These are phyloP conservation scores for Astrocystis sublimbata DNA, from an alignment of 495 filamentous ascomycete genomes.

Conservation along the genomic window DNA sequence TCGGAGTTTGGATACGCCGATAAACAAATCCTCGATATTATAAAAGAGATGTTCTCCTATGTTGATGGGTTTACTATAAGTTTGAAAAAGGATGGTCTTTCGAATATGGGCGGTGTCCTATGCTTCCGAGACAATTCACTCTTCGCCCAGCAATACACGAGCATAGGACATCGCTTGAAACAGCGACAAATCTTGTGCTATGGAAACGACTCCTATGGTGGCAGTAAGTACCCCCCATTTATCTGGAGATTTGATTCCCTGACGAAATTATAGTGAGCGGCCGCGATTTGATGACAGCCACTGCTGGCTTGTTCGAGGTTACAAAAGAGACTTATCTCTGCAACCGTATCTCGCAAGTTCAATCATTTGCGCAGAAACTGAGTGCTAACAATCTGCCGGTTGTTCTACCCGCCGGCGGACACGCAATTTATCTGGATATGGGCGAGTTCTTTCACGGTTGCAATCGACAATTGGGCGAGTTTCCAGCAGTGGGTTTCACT, in stretches of 20 bases:
- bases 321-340: slow-evolving; percentile 15
- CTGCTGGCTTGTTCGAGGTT: slow-evolving; percentile 10
- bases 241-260: neutral
- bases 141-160: slow-evolving; percentile 6
- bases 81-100: slow-evolving; percentile 18
- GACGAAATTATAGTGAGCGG: slow-evolving; percentile 4
- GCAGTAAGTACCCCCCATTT: neutral
- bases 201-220: slow-evolving; percentile 19
- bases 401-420: slow-evolving; percentile 3
- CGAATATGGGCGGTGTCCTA: slow-evolving; percentile 17
- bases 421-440: slow-evolving; percentile 16
- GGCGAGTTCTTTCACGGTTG: slow-evolving; percentile 12
- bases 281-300: slow-evolving; percentile 11
- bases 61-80: slow-evolving; percentile 15
- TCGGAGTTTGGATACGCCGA: slow-evolving; percentile 8
- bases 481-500: slow-evolving; percentile 10
- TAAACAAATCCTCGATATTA: slow-evolving; percentile 4
- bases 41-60: slow-evolving; percentile 18
- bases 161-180: slow-evolving; percentile 10
- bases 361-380: slow-evolving; percentile 11
- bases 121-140: slow-evolving; percentile 10
- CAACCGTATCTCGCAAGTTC: slow-evolving; percentile 1
- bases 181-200: slow-evolving; percentile 19
- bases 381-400: neutral
- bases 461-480: slow-evolving; percentile 12